Evolutionary conservation across 164 flowering plant genomes (phyloP).

Genomic region (Magnolia sinica): DNA sequence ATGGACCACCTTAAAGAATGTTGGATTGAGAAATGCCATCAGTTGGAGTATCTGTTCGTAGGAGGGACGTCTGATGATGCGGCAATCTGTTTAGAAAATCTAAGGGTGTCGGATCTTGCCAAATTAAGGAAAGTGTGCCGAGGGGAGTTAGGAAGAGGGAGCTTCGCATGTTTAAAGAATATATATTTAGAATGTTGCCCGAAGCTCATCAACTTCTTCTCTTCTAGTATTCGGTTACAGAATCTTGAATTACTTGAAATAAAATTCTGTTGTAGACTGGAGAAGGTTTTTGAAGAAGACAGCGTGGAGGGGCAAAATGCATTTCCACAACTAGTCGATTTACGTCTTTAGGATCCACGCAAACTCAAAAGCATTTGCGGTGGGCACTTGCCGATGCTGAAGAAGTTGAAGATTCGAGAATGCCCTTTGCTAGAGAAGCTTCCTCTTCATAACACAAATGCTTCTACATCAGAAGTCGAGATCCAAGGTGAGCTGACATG

Average conservation of each 20-base stretch:
- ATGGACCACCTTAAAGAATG: neutral
- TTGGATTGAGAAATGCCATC: conserved; percentile 1
- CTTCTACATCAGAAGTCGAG: neutral
- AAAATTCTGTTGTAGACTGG: neutral
- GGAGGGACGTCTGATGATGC: neutral
- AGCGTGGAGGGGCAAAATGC: neutral
- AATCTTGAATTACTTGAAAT: neutral
- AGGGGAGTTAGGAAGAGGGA: neutral
- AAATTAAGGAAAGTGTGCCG: neutral
- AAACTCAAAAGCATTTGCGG: neutral
- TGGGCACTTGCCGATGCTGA: neutral
- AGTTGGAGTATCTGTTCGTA: neutral
- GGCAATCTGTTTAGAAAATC: neutral
- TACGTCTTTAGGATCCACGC: neutral
- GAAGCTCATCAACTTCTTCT: neutral
- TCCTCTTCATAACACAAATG: neutral
- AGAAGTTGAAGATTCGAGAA: neutral
- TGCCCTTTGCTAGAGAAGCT: neutral
- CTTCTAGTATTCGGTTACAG: neutral
- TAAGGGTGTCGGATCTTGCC: neutral
- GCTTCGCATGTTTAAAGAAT: neutral
- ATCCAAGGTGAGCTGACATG: neutral
- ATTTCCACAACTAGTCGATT: neutral
- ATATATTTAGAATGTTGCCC: neutral
- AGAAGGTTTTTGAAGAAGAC: neutral